Evolutionary conservation across 331 rosid genomes (phyloP), one percentile per base, ranked within the genome.

Genomic region (Arachis monticola): DNA sequence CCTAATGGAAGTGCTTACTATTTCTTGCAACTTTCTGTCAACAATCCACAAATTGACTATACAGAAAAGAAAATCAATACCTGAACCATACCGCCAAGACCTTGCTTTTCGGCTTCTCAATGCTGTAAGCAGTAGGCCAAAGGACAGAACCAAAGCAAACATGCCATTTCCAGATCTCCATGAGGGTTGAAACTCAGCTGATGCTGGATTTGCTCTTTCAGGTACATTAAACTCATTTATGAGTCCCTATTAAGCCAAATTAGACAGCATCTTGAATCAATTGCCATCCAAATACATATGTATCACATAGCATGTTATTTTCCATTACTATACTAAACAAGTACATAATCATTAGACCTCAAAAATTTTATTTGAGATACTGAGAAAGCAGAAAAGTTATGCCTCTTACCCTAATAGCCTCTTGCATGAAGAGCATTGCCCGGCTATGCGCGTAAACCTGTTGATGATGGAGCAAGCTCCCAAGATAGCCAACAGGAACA

Each of bases 121-220:
- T 12, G 92, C 85, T 52, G 93, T 88, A 73, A 85, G 88, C 60
- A 91, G 83, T 58, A 91, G 91, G 35, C 93, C 93, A 82, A 90
- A 90, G 30, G 89, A 88, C 56, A 90, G 77, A 80, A 90, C 83
- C 83, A 91, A 76, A 72, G 96, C 88, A 88, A 88, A 88, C 91
- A 90, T 85, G 76, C 96, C 96, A 74, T 90, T 88, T 77, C 89
- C 91, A 67, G 88, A 90, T 82, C 93, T 90, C 96, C 96, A 90
- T 5, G 93, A 78, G 70, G 87, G 77, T 74, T 90, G 93, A 79
- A 86, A 88, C 76, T 88, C 88, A 30, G 81, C 58, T 67, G 82
- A 76, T 41, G 78, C 77, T 64, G 79, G 84, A 72, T 81, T 68
- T 75, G 81, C 73, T 76, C 93, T 84, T 78, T 85, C 83, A 9